These are phyloP conservation scores for Neofusicoccum parvum DNA, from an alignment of 2,329 filamentous ascomycete genomes.

Conservation along the genomic window DNA sequence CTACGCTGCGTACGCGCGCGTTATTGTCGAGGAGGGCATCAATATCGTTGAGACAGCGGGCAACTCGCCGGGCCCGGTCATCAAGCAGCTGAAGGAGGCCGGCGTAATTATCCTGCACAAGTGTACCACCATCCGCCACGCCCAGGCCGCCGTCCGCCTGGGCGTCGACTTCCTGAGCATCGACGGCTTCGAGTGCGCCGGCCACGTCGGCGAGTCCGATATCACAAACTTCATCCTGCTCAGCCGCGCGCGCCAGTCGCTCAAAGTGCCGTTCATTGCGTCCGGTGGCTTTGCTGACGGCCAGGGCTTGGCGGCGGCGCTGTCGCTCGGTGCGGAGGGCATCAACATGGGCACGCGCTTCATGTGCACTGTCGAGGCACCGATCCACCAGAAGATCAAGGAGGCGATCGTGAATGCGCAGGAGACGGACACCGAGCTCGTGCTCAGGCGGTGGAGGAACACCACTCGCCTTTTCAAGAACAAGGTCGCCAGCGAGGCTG, in stretches of 20 bases:
- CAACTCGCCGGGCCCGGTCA: conserved; percentile 87
- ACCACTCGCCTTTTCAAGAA: conserved; percentile 88
- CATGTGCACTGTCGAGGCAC: conserved; percentile 93
- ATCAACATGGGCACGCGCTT: conserved; percentile 99
- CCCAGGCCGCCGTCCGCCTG: conserved; percentile 85
- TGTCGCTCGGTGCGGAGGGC: conserved; percentile 86
- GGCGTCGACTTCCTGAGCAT: conserved; percentile 97
- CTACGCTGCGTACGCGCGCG: conserved; percentile 88
- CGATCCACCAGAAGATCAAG: conserved; percentile 93
- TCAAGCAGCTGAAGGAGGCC: conserved; percentile 80
- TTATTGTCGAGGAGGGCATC: conserved; percentile 90
- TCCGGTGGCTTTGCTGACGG: conserved; percentile 96
- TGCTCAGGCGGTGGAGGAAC: conserved; percentile 90
- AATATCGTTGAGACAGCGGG: conserved; percentile 90
- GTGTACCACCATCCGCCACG: conserved; percentile 94
- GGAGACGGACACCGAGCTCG: conserved; percentile 87
- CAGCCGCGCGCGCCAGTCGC: conserved; percentile 77
- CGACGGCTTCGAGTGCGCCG: conserved; percentile 96
- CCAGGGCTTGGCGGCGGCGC: conserved; percentile 84
- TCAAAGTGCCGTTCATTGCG: conserved; percentile 89
- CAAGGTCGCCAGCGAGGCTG: conserved; percentile 78
- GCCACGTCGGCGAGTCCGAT: conserved; percentile 82
- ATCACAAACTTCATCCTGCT: conserved; percentile 91
- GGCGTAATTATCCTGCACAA: conserved; percentile 87
- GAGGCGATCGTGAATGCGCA: conserved; percentile 83